Evolutionary conservation across 768 basidiomycete genomes (phyloP), one percentile per base, ranked within the genome.

Genomic region (Trametes sanguinea): DNA sequence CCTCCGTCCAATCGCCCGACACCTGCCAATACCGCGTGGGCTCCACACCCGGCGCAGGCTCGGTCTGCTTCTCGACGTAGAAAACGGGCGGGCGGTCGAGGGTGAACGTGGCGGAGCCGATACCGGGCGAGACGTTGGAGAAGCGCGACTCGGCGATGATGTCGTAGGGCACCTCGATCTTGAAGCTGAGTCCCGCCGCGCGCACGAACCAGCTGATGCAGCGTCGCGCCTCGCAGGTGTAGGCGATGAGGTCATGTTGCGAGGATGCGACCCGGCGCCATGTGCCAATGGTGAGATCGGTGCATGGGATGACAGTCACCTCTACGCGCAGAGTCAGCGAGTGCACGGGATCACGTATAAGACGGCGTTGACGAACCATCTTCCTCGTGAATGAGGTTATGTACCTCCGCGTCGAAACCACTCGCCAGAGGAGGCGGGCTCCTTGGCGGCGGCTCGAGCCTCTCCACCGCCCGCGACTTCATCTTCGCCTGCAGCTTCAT

Each of bases 151-250:
- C 78, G 17, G 79, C 65, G 63, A 93, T 86, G 61, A 74, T 80
- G 58, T 84, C 78, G 74, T 89, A 91, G 4, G 89, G 84, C 16
- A 93, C 80, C 63, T 90, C 89, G 88, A 94, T 94, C 74, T 93
- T 93, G 80, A 92, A 93, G 17, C 88, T 84, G 64, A 81, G 82
- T 22, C 88, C 89, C 0, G 76, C 79, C 6, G 88, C 88, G 44
- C 85, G 83, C 57, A 94, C 87, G 72, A 87, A 94, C 92, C 92
- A 94, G 4, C 83, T 83, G 32, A 94, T 75, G 68, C 82, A 85
- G 44, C 81, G 84, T 66, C 83, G 88, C 44, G 72, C 63, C 27
- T 92, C 87, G 71, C 83, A 92, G 11, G 89, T 77, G 72, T 92
- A 94, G 2, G 89, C 88, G 37, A 93, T 79, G 8, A 94, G 79